Conservation (phyloP, 352 stramenopile genomes). For the Pythium dissotocum region DNA sequence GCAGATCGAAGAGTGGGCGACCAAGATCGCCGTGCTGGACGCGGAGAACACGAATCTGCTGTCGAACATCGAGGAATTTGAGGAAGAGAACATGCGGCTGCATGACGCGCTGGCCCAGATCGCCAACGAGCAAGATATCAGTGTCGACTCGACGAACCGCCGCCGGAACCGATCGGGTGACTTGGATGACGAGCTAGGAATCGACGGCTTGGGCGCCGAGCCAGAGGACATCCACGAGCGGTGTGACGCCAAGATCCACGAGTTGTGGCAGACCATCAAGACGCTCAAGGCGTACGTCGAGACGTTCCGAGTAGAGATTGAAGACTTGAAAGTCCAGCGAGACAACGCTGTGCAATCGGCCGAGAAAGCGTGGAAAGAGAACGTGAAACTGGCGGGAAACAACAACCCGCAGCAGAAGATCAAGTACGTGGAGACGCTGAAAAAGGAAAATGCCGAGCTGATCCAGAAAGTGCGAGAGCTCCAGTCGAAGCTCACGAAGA, state of each 20-base stretch:
- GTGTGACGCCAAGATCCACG: constrained; percentile 66
- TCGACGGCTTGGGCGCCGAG: constrained; percentile 14
- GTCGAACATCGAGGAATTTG: constrained; percentile 18
- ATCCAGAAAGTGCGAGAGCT: constrained; percentile 55
- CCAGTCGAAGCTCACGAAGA: constrained; percentile 43
- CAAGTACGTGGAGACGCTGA: constrained; percentile 70
- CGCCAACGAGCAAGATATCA: constrained; percentile 1
- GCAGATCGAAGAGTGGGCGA: constrained; percentile 17
- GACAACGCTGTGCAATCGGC: constrained; percentile 59
- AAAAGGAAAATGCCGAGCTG: constrained; percentile 62
- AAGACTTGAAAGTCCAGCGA: constrained; percentile 50
- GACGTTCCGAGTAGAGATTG: constrained; percentile 52
- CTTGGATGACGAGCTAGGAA: constrained; percentile 22
- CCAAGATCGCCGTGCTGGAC: constrained; percentile 20
- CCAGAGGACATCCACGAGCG: constrained; percentile 38
- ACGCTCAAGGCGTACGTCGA: constrained; percentile 66
- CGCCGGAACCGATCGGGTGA: not conserved
- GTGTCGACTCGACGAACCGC: constrained; percentile 9
- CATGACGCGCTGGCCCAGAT: constrained; percentile 21
- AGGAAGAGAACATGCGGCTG: constrained; percentile 27
- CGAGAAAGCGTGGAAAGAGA: constrained; percentile 57
- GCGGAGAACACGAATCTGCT: constrained; percentile 20
- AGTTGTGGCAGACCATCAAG: constrained; percentile 66
- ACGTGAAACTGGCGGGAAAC: constrained; percentile 55
- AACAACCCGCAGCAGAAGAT: constrained; percentile 73